Evolutionary conservation across 2,329 filamentous ascomycete species (phyloP).

Genomic region (Zymoseptoria pseudotritici): DNA sequence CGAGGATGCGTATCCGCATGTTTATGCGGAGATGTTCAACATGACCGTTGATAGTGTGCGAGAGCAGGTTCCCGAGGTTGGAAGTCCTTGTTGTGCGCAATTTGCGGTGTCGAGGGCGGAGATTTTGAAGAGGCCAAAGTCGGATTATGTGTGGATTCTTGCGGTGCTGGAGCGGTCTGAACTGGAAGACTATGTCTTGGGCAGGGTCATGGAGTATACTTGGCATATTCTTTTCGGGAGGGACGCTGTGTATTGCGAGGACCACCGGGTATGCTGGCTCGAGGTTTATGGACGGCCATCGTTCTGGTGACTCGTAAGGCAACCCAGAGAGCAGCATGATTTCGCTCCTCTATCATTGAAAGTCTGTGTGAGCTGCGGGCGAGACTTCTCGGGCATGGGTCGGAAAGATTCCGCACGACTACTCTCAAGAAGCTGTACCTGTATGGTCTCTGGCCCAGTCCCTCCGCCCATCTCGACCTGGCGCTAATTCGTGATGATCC

Average conservation of each 20-base stretch:
- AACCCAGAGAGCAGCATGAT: too few species aligned
- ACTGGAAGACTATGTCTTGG: conserved; percentile 43
- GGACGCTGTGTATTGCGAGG: conserved; percentile 24
- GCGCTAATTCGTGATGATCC: too few species aligned
- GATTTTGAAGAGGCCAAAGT: conserved; percentile 21
- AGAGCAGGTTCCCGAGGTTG: conserved; percentile 13
- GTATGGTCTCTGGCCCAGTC: too few species aligned
- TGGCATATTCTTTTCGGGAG: conserved; percentile 47
- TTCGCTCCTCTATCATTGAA: too few species aligned
- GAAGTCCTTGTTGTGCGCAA: conserved; percentile 25
- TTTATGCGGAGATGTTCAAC: conserved; percentile 21
- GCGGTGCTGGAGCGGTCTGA: conserved; percentile 43
- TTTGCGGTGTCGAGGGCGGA: conserved; percentile 30
- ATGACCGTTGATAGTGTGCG: conserved; percentile 7
- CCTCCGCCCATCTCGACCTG: too few species aligned
- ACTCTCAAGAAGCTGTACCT: too few species aligned
- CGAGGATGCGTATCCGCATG: conserved; percentile 16
- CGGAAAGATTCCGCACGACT: too few species aligned
- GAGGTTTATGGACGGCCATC: conserved; percentile 23
- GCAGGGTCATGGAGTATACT: conserved; percentile 51
- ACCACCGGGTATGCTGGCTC: conserved; percentile 21
- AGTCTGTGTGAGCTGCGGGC: too few species aligned
- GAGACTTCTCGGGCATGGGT: too few species aligned
- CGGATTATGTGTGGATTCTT: conserved; percentile 33
- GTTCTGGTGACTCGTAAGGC: background rate